These are phyloP conservation scores for Capronia americana DNA, from an alignment of 2,329 filamentous ascomycete species.

Conservation along the genomic window DNA sequence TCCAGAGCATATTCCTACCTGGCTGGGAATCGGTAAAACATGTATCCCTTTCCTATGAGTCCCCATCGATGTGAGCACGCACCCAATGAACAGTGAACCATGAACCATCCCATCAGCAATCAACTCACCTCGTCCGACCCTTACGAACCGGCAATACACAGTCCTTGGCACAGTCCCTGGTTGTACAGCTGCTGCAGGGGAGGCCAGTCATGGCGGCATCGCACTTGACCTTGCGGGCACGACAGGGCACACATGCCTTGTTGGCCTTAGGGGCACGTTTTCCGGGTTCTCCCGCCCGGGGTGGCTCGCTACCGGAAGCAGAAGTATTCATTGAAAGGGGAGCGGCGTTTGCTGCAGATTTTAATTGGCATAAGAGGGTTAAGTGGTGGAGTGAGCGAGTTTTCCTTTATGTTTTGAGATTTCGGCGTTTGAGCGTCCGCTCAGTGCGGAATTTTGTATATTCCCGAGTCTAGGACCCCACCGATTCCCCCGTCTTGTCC, in stretches of 20 bases:
- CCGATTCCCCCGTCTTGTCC: not conserved
- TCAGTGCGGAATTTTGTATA: constrained; percentile 18
- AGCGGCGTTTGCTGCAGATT: no score
- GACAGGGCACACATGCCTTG: constrained; percentile 40
- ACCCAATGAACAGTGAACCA: constrained; percentile 11
- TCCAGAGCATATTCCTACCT: constrained; percentile 12
- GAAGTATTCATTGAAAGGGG: constrained; percentile 28
- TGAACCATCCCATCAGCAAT: constrained; percentile 28
- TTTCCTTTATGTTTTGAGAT: constrained; percentile 14
- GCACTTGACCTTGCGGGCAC: constrained; percentile 40
- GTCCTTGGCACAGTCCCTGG: constrained; percentile 37
- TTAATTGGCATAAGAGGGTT: constrained; percentile 8
- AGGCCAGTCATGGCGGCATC: constrained; percentile 39
- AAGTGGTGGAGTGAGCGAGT: not conserved
- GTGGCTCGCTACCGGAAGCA: constrained; percentile 37
- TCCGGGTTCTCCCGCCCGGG: constrained; percentile 23
- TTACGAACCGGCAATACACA: constrained; percentile 39
- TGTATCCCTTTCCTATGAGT: constrained; percentile 37
- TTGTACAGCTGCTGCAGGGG: constrained; percentile 40
- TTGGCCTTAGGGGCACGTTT: constrained; percentile 23
- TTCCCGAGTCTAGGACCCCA: constrained; percentile 9
- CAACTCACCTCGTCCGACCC: constrained; percentile 38
- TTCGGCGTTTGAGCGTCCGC: constrained; percentile 13
- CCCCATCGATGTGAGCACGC: constrained; percentile 33
- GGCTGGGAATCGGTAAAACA: constrained; percentile 25